These are phyloP conservation scores for Fusarium secorum DNA, from an alignment of 2,329 filamentous ascomycete genomes.

Conservation along the genomic window DNA sequence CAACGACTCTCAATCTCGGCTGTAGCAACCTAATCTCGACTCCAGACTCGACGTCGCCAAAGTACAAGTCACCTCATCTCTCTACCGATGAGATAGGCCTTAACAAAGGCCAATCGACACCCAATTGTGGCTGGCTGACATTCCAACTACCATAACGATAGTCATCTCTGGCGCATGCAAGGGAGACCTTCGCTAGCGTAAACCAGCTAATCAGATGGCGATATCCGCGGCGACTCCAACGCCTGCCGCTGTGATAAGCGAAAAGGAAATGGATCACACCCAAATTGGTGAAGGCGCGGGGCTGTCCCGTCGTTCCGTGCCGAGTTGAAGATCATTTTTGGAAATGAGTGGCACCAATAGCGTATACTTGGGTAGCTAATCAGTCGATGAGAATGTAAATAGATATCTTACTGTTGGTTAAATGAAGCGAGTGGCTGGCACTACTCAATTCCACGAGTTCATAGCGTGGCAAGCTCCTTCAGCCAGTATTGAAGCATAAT, in stretches of 20 bases:
- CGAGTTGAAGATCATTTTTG: background rate
- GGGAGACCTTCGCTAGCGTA: background rate
- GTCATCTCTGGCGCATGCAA: background rate
- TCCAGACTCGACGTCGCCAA: rapidly evolving
- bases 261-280: background rate
- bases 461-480: background rate
- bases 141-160: background rate
- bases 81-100: background rate
- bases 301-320: background rate
- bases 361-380: background rate
- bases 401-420: background rate
- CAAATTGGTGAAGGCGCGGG: background rate
- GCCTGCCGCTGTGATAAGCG: background rate
- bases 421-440: background rate
- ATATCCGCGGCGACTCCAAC: background rate
- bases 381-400: rapidly evolving
- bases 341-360: background rate
- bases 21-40: too few species aligned
- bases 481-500: background rate
- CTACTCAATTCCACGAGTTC: background rate
- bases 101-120: background rate
- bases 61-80: rapidly evolving
- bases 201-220: background rate
- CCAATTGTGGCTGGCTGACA: background rate
- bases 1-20: rapidly evolving